Evolutionary conservation across 208 protist genomes (phyloP).

Genomic region (Tetramitus jugosus): DNA sequence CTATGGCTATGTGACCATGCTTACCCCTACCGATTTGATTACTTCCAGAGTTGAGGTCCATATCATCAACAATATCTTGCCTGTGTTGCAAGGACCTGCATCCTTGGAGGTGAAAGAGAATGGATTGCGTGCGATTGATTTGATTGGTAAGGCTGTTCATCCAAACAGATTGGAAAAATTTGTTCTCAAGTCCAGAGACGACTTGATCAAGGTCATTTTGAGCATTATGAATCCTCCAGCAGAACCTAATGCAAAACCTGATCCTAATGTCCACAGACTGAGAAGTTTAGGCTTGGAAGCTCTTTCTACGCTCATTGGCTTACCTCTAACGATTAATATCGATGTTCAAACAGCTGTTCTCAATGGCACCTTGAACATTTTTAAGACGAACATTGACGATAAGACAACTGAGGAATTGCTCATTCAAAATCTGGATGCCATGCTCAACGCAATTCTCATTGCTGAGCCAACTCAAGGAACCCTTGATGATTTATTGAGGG

Average conservation of each 20-base stretch:
- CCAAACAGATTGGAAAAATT: background rate
- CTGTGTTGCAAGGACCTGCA: background rate
- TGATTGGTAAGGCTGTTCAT: conserved; percentile 11
- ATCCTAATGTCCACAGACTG: background rate
- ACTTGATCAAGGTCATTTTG: background rate
- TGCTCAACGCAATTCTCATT: background rate
- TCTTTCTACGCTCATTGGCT: background rate
- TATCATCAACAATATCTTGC: background rate
- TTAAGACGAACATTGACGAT: background rate
- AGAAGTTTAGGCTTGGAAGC: conserved; percentile 1
- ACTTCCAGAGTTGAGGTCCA: conserved; percentile 11
- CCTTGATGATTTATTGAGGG: background rate
- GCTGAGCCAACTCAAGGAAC: background rate
- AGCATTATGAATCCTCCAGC: background rate
- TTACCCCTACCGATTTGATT: background rate
- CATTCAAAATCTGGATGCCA: background rate
- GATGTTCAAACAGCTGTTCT: background rate
- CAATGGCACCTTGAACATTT: background rate
- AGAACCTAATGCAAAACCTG: background rate
- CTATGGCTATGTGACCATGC: conserved; percentile 15
- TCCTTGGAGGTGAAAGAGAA: background rate
- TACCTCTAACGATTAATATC: background rate
- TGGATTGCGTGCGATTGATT: conserved; percentile 6
- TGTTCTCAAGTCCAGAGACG: background rate
- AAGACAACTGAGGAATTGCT: background rate